Base-by-base conservation (phyloP, 768 basidiomycete genomes). In the Boletus subparvulus region DNA sequence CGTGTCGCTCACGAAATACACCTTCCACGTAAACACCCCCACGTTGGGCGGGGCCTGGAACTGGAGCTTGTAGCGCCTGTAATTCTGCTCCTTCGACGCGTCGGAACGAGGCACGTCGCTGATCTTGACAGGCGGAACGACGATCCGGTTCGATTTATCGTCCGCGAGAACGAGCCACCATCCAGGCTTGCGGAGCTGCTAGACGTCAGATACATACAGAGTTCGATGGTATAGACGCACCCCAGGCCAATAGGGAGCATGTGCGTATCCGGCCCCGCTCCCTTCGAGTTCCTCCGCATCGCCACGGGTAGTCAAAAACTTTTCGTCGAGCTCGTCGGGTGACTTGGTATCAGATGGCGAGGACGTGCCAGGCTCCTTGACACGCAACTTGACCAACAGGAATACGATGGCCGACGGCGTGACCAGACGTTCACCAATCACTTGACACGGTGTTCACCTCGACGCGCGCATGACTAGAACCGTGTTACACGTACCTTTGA, bases 121-220 rank as follows among this genome's bases (percentile, higher is more conserved):
- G 61, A 97, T 82, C 68, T 85, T 87, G 67, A 87, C 74, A 0
- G 95, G 95, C 16, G 93, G 92, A 1, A 97, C 92, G 41, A 96
- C 89, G 43, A 94, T 80, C 33, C 86, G 83, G 71, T 90, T 87
- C 12, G 83, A 80, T 71, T 94, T 94, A 58, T 90, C 86, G 66
- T 97, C 94, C 0, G 88, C 90, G 21, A 97, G 83, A 12, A 96
- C 80, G 50, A 96, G 77, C 90, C 94, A 95, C 92, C 93, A 98
- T 24, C 84, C 80, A 1, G 95, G 90, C 73, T 91, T 95, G 56
- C 94, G 92, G 53, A 86, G 80, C 92, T 95, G 63, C 2, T 1
- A 10, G 44, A 39, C 24, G 44, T 55, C 49, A 48, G 28, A 52
- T 19, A 56, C 28, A 21, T 4, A 12, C 14, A 55, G 6, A 0